Evolutionary conservation across 1,284 basidiomycete species (phyloP).

Genomic region (Cryptococcus sp.): DNA sequence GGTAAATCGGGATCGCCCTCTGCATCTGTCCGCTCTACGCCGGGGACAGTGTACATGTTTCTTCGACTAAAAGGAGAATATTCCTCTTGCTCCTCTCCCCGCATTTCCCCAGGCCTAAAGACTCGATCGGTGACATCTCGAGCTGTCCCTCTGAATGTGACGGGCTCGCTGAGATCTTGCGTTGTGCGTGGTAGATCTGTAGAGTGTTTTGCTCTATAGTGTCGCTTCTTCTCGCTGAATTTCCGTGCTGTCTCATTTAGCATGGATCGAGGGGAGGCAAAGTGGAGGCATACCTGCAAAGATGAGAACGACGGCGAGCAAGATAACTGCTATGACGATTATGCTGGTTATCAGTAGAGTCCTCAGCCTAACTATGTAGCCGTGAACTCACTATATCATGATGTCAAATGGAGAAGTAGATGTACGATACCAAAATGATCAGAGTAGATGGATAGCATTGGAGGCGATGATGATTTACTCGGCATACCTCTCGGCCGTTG

Average conservation of each 20-base stretch:
- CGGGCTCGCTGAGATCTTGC: not conserved
- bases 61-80: slow-evolving; percentile 4
- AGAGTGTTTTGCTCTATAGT: not conserved
- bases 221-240: not conserved
- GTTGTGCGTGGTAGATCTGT: not conserved
- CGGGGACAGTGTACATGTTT: not conserved
- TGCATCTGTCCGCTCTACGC: slow-evolving; percentile 2
- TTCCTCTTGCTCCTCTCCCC: not conserved
- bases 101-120: not conserved
- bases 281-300: not conserved
- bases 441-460: too few species aligned
- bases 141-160: slow-evolving; percentile 1
- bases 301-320: not conserved
- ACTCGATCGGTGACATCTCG: slow-evolving; percentile 3
- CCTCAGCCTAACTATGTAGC: not conserved
- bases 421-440: too few species aligned
- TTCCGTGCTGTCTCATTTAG: not conserved
- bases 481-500: too few species aligned
- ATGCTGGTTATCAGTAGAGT: not conserved
- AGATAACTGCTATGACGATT: not conserved
- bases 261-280: not conserved
- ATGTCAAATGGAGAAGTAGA: not conserved
- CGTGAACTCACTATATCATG: not conserved
- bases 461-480: too few species aligned
- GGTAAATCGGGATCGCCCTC: slow-evolving; percentile 10